These are phyloP conservation scores for Ceratocystiopsis brevicomis DNA, from an alignment of 2,329 filamentous ascomycete genomes.

Conservation along the genomic window DNA sequence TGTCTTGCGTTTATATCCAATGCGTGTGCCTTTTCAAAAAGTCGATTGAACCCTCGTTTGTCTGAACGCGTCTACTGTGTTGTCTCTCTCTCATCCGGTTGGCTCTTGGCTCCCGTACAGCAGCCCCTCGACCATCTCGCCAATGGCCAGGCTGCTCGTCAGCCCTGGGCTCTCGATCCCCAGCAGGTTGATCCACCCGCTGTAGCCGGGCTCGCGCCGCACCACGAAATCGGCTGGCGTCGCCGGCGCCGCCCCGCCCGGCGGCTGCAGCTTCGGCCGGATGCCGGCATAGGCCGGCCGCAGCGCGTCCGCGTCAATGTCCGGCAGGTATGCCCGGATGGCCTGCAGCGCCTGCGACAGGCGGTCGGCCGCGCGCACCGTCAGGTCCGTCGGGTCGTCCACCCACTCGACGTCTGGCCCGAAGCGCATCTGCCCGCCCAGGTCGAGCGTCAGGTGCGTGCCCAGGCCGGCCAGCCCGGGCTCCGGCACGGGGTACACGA, in stretches of 20 bases:
- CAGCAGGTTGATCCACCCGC: conserved; percentile 73
- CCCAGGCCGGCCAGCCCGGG: conserved; percentile 71
- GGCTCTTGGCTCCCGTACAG: conserved; percentile 24
- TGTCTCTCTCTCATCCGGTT: too few species aligned
- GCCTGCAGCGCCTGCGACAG: conserved; percentile 50
- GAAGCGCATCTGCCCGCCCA: conserved; percentile 69
- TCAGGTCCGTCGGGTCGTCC: conserved; percentile 47
- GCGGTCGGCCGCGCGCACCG: conserved; percentile 35
- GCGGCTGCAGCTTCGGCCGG: conserved; percentile 57
- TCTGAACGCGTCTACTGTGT: too few species aligned
- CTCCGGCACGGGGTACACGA: conserved; percentile 75
- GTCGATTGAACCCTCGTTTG: too few species aligned
- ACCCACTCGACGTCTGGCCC: conserved; percentile 96
- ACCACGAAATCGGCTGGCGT: conserved; percentile 78
- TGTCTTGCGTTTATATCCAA: too few species aligned
- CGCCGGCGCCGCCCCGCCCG: conserved; percentile 20
- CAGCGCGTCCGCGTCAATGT: conserved; percentile 46
- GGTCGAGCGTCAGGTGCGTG: conserved; percentile 82
- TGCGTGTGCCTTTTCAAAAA: too few species aligned
- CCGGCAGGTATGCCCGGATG: conserved; percentile 64
- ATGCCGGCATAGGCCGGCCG: conserved; percentile 80
- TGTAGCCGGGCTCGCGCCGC: conserved; percentile 52
- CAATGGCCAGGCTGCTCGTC: conserved; percentile 74
- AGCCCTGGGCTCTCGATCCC: conserved; percentile 88
- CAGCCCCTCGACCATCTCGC: conserved; percentile 45